Base-by-base conservation (phyloP, 78 protist species). In the Isochrysis galbana region DNA sequence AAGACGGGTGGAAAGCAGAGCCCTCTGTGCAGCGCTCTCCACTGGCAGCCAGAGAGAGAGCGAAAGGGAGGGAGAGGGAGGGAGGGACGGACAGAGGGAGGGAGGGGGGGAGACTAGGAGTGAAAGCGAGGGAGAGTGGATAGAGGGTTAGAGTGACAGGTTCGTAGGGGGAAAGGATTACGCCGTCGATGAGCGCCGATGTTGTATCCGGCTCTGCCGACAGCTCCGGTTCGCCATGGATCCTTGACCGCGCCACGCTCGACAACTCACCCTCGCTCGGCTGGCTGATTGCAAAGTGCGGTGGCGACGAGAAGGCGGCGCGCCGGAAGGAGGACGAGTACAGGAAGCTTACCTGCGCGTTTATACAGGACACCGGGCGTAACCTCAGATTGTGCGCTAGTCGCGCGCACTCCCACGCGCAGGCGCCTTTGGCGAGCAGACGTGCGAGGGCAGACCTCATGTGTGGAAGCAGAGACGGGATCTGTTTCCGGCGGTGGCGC, bases 301-400 rank as follows among this genome's bases (percentile, higher is more conserved):
- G 14, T 3, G 82, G 82, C 17, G 82, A 72, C 41, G 82, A 17
- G 42, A 41, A 17, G 42, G 17, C 5, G 82, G 82, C 89, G 19
- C 21, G 26, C 5, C 87, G 82, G 54, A 41, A 87, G 23, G 95
- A 94, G 83, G 93, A 78, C 87, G 48, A 78, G 70, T 51, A 54
- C 45, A 83, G 97, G 51, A 25, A 89, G 55, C 69, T 44, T 47
- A 94, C 94, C 14, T 21, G 90, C 32, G 80, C 90, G 34, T 91
- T 94, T 2, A 89, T 95, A 32, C 95, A 93, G 54, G 95, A 94
- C 10, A 91, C 93, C 47, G 97, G 97, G 34, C 69, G 67, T 22
- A 45, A 74, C 44, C 61, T 95, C 38, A 39, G 91, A 74, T 29
- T 95, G 88, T 82, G 39, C 32, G 88, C 36, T 23, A 11, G 3